These are phyloP conservation scores for Adansonia grandidieri DNA, from an alignment of 441 rosid genomes.

Conservation along the genomic window DNA sequence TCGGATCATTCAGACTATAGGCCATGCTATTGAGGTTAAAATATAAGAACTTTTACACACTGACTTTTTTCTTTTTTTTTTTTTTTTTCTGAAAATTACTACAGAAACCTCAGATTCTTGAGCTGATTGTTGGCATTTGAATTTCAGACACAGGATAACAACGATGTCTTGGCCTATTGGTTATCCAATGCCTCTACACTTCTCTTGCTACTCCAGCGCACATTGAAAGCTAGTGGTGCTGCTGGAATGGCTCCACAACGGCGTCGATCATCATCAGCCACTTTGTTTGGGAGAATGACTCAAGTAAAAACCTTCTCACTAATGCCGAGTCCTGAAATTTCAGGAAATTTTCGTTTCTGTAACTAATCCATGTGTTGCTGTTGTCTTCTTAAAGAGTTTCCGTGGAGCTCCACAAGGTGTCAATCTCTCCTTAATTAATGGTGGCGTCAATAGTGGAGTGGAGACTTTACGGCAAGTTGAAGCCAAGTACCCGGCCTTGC, in stretches of 20 bases:
- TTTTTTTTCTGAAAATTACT: conserved; percentile 6
- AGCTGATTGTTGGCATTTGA: conserved; percentile 28
- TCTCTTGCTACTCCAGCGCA: conserved; percentile 90
- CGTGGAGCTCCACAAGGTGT: conserved; percentile 94
- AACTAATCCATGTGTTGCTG: conserved; percentile 28
- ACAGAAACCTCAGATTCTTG: conserved; percentile 24
- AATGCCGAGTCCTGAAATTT: conserved; percentile 14
- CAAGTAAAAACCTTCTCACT: conserved; percentile 53
- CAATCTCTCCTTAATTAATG: conserved; percentile 74
- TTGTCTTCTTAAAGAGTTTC: conserved; percentile 66
- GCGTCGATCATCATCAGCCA: conserved; percentile 96
- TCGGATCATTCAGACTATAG: conserved; percentile 91
- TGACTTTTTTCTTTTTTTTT: neutral
- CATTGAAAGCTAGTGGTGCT: conserved; percentile 96
- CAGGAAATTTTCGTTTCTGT: conserved; percentile 19
- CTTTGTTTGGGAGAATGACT: conserved; percentile 95
- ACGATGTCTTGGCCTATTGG: conserved; percentile 90
- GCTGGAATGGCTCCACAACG: conserved; percentile 99
- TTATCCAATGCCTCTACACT: conserved; percentile 95
- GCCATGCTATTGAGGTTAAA: conserved; percentile 93
- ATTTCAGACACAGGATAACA: conserved; percentile 90
- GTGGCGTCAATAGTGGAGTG: conserved; percentile 60
- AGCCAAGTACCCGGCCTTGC: conserved; percentile 98
- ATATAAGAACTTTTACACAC: conserved; percentile 28
- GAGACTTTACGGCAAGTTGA: conserved; percentile 89